Evolutionary conservation across 1,284 basidiomycete species (phyloP), one percentile per base, ranked within the genome.

Genomic region (Pyrrhoderma lamaoense): DNA sequence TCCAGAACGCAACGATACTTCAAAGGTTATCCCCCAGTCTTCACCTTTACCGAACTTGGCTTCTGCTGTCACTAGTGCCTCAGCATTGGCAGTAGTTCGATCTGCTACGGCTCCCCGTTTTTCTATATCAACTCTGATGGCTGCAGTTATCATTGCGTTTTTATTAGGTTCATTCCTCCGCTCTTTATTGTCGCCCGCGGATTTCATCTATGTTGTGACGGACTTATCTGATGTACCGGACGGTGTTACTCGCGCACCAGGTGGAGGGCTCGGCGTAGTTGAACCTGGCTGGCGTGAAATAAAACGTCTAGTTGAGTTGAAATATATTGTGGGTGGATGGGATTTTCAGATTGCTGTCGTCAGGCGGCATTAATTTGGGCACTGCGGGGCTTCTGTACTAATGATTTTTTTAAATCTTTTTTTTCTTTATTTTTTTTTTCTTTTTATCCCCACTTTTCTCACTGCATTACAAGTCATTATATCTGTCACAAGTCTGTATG

Each of bases 161-260:
- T 71, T 99, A 57, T 74, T 97, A 56, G 95, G 95, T 35, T 94
- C 90, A 9, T 72, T 99, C 45, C 67, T 95, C 56, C 79, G 95
- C 52, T 91, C 89, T 7, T 72, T 97, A 55, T 69, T 97, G 37
- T 84, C 85, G 7, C 88, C 93, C 9, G 85, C 88, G n/a, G 94
- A 97, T 67, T 98, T 94, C 70, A 82, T 95, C 49, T 88, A 88
- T 65, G 76, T 90, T 45, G 80, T 80, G 54, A 71, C 70, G 48
- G 80, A 80, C 56, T 60, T 75, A 57, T 62, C 66, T 59, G 78
- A 79, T 34, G 52, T 49, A 3, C 49, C 56, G 31, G 42, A 39
- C 21, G 55, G 52, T 18, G 47, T 54, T 18, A 54, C 46, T 9
- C 44, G 52, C 13, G 52, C 42, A 16, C 35, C 49, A 23, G 45